Conservation (phyloP, 345 rosid genomes). For the Fremontodendron californicum region DNA sequence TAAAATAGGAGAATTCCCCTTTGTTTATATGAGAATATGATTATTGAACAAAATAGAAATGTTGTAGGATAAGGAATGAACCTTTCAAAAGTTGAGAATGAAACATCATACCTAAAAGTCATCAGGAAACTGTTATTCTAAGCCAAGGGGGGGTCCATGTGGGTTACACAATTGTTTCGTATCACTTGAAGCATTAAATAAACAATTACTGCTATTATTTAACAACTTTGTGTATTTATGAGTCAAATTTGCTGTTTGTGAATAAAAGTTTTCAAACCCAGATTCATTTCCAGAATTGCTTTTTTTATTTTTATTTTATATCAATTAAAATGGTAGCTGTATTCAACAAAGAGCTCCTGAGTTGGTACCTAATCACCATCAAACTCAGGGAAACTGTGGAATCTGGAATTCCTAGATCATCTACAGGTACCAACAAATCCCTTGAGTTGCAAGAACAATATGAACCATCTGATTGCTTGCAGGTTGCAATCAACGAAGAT, state of each 20-base stretch:
- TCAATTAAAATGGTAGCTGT: conserved; percentile 54
- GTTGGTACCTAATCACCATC: conserved; percentile 72
- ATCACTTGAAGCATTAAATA: neutral
- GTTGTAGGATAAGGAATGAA: neutral
- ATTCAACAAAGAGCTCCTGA: conserved; percentile 60
- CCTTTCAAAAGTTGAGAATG: neutral
- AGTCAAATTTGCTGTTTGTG: neutral
- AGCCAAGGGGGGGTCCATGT: conserved; percentile 19
- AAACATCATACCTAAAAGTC: conserved; percentile 1
- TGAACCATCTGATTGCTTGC: conserved; percentile 25
- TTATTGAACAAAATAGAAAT: neutral
- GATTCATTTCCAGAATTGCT: neutral
- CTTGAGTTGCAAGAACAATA: conserved; percentile 28
- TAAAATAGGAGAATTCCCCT: neutral
- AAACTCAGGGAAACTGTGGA: conserved; percentile 65
- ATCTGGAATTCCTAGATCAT: conserved; percentile 34
- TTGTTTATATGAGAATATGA: neutral
- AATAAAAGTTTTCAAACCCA: neutral
- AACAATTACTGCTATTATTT: neutral
- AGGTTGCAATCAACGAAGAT: conserved; percentile 22
- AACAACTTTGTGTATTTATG: neutral
- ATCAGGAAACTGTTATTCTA: neutral
- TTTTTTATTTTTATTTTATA: neutral
- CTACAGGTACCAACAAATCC: conserved; percentile 13
- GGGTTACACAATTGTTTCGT: conserved; percentile 5